Percentiles rank a stretch among this genome's conserved stretches.
Evolutionary conservation across 495 filamentous ascomycete genomes (phyloP).

Genomic region (Xylaria venustula): DNA sequence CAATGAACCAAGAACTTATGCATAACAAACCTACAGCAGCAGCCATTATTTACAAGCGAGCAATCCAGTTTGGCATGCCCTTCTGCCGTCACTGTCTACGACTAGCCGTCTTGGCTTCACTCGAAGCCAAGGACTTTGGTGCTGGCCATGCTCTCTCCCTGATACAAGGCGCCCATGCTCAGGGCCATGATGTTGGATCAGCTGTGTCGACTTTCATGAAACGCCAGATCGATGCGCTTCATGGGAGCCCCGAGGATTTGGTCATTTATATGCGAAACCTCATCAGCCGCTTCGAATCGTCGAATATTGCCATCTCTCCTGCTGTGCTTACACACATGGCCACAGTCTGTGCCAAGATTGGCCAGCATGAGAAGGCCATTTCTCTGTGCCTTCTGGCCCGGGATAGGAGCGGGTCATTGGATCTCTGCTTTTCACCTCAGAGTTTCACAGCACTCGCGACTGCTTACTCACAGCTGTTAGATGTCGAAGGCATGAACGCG

Average conservation of each 20-base stretch:
- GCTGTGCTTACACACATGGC: conserved; percentile 40
- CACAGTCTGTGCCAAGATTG: conserved; percentile 25
- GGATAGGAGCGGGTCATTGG: conserved; percentile 17
- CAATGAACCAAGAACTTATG: conserved; percentile 36
- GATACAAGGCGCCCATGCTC: conserved; percentile 29
- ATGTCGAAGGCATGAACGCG: conserved; percentile 31
- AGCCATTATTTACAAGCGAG: conserved; percentile 36
- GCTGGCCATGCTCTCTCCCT: conserved; percentile 26
- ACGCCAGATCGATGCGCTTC: conserved; percentile 25
- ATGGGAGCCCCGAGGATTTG: conserved; percentile 6
- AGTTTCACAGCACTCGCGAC: conserved; percentile 41
- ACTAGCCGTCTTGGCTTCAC: conserved; percentile 40
- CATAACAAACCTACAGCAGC: conserved; percentile 21
- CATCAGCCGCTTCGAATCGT: conserved; percentile 27
- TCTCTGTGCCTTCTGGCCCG: conserved; percentile 35
- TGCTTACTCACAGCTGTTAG: conserved; percentile 35
- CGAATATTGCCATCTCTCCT: conserved; percentile 26
- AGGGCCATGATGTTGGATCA: conserved; percentile 32
- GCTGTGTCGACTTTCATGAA: conserved; percentile 31
- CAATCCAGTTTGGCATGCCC: conserved; percentile 29
- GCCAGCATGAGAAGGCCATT: conserved; percentile 33
- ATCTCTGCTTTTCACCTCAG: conserved; percentile 33
- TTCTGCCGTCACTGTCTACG: conserved; percentile 29
- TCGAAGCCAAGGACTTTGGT: conserved; percentile 20
- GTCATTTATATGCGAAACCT: conserved; percentile 24